A percentile compares a stretch with the other conserved stretches of the same genome.
These are phyloP conservation scores for Gaeumannomyces sp. DNA, from an alignment of 2,329 filamentous ascomycete genomes.

Conservation along the genomic window DNA sequence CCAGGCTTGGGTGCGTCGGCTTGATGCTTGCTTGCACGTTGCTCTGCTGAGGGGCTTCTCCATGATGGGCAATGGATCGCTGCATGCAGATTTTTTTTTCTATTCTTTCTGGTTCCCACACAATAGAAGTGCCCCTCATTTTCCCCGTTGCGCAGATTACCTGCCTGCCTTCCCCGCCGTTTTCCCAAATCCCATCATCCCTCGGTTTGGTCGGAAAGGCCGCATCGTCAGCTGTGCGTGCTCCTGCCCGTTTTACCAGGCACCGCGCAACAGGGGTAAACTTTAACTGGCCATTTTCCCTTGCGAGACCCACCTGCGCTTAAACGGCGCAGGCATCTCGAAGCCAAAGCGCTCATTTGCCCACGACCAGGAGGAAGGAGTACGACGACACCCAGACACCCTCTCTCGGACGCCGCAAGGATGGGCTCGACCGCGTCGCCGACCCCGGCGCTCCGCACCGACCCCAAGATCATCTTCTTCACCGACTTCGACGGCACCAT, in stretches of 20 bases:
- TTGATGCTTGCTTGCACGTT: too few relatives aligned
- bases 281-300: neutral
- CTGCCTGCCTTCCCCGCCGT: neutral
- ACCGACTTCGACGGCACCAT: constrained; percentile 98
- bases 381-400: too few relatives aligned
- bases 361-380: too few relatives aligned
- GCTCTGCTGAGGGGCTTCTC: too few relatives aligned
- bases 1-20: neutral
- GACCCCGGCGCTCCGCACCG: constrained; percentile 52
- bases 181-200: neutral
- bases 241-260: too few relatives aligned
- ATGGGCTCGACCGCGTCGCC: constrained; percentile 15
- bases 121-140: neutral
- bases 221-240: neutral
- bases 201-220: neutral
- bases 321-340: too few relatives aligned
- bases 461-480: constrained; percentile 94
- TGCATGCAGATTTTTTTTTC: neutral
- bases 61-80: too few relatives aligned
- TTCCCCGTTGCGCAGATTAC: neutral
- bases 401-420: neutral
- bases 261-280: neutral
- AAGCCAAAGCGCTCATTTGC: too few relatives aligned
- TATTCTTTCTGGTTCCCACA: too few relatives aligned
- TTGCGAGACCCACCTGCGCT: neutral